Evolutionary conservation across 2,329 filamentous ascomycete genomes (phyloP).

Genomic region (Paraphoma sp.): DNA sequence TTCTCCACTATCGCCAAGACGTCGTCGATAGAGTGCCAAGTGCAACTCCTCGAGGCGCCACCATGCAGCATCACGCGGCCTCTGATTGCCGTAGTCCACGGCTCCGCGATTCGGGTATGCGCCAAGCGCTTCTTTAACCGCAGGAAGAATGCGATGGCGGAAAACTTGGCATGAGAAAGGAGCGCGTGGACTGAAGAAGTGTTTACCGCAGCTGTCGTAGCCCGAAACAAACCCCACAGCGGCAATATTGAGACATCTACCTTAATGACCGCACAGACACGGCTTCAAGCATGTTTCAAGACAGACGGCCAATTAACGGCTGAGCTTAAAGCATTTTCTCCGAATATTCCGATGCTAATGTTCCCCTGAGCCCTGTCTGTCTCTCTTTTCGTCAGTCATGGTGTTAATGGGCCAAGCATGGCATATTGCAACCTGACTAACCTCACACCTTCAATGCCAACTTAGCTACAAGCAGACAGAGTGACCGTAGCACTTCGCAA

Average conservation of each 20-base stretch:
- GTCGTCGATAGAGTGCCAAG: slow-evolving; percentile 9
- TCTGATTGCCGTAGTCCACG: slow-evolving; percentile 13
- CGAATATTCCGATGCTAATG: background rate
- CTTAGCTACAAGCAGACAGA: slow-evolving; percentile 25
- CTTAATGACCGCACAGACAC: slow-evolving; percentile 28
- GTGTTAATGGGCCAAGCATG: slow-evolving; percentile 19
- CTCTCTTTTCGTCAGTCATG: slow-evolving; percentile 1
- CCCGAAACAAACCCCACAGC: slow-evolving; percentile 20
- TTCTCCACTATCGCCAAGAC: slow-evolving; percentile 1
- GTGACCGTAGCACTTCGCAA: slow-evolving; percentile 11
- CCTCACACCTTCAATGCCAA: slow-evolving; percentile 18
- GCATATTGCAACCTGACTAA: slow-evolving; percentile 22
- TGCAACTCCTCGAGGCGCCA: slow-evolving; percentile 3
- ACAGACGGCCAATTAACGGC: slow-evolving; percentile 17
- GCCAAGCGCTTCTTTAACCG: slow-evolving; percentile 27
- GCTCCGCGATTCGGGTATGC: slow-evolving; percentile 12
- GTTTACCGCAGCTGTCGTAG: slow-evolving; percentile 7
- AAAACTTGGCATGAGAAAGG: slow-evolving; percentile 20
- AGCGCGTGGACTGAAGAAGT: slow-evolving; percentile 9
- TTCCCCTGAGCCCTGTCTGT: slow-evolving; percentile 4
- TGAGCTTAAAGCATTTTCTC: background rate
- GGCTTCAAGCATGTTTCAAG: slow-evolving; percentile 26
- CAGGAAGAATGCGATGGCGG: slow-evolving; percentile 18
- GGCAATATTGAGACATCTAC: slow-evolving; percentile 31
- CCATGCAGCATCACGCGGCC: slow-evolving; percentile 10